Evolutionary conservation across 1,139 yeast genomes (phyloP), one percentile per base, ranked within the genome.

Genomic region (Geotrichum australiense): DNA sequence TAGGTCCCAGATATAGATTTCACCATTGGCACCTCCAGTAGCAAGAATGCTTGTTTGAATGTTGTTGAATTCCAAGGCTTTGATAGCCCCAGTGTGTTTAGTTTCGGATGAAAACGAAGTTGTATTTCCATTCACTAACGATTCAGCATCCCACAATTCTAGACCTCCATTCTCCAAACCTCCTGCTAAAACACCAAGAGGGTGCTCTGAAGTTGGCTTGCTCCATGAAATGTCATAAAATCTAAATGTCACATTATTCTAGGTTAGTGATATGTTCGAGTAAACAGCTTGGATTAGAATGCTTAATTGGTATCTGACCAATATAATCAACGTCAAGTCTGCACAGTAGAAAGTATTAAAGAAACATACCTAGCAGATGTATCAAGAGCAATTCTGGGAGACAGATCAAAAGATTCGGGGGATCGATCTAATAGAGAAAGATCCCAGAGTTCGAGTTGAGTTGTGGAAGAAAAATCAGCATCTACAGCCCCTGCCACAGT

Each of bases 401-500:
- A 64, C 40, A 56, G 50, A 42, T 55, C 55, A 49, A 60, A 58
- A 5, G 57, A 54, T 20, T 54, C 47, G 59, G 63, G 35, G 43
- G 68, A 52, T 59, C 65, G 53, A 53, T 61, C 60, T 50, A 70
- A 58, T 25, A 77, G 64, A 48, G 86, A 73, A 5, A 83, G 71
- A 52, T 78, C 78, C 85, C 94, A 83, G 48, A 91, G 69, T 55
- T 86, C 93, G 47, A 91, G 67, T 22, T 74, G 66, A 3, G 96
- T 80, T 27, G 79, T 72, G 27, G 94, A 78, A 38, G 89, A 79
- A 63, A 89, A 87, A 57, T 82, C 78, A 39, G 83, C 84, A 58
- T 86, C 96, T 53, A 91, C 82, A 12, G 96, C 94, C 12, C 97
- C 97, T 0, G 97, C 91, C 16, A 85, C 85, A 0, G 96, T 82